These are phyloP conservation scores for Chlamydomonas sp. DNA, from an alignment of 139 green algal species.

Conservation along the genomic window DNA sequence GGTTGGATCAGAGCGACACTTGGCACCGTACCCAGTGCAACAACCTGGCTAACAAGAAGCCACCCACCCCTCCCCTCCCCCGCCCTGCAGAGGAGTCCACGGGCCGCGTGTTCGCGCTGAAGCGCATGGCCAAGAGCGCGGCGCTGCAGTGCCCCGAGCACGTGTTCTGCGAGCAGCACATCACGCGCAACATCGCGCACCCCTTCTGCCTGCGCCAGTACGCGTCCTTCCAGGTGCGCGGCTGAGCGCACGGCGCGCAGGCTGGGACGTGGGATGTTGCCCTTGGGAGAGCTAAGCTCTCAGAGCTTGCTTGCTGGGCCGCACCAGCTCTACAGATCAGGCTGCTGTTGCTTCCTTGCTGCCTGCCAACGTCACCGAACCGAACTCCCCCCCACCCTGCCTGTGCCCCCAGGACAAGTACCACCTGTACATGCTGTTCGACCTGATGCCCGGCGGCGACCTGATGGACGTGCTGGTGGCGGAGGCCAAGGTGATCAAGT, in stretches of 20 bases:
- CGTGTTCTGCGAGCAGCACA: constrained; percentile 95
- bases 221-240: constrained; percentile 86
- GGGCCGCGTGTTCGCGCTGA: constrained; percentile 88
- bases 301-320: too few relatives aligned
- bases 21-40: too few relatives aligned
- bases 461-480: constrained; percentile 95
- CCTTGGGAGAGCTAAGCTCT: too few relatives aligned
- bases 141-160: constrained; percentile 95
- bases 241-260: not conserved
- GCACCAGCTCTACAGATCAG: too few relatives aligned
- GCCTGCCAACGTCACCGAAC: not conserved
- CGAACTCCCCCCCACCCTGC: not conserved
- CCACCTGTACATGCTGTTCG: constrained; percentile 95
- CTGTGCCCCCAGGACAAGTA: constrained; percentile 76
- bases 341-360: not conserved
- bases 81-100: constrained; percentile 62
- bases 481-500: constrained; percentile 86
- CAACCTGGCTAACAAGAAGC: not conserved
- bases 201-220: constrained; percentile 97
- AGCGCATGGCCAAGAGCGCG: constrained; percentile 92
- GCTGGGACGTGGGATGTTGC: not conserved
- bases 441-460: constrained; percentile 93
- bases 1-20: too few relatives aligned
- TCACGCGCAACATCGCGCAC: constrained; percentile 93
- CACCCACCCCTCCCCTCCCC: not conserved